Base-by-base conservation (phyloP, 2,329 filamentous ascomycete species). In the Emmonsiellopsis sp. region DNA sequence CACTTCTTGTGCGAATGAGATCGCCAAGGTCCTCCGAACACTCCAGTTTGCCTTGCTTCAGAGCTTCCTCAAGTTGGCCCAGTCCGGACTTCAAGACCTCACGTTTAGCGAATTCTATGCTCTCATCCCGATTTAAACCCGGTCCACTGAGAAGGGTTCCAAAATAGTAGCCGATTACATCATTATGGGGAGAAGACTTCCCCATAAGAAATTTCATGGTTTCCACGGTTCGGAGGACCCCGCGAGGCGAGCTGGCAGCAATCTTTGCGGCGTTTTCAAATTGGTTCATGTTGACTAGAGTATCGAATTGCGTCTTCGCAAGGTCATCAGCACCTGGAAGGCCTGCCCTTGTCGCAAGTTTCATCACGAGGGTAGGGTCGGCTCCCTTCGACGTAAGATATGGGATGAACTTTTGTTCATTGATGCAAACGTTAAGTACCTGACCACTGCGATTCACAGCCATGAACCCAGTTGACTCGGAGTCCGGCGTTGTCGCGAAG, bases 361-460 rank as follows among this genome's bases (percentile, higher is more conserved):
- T 97, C 71, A 97, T 90, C 32, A 93, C 93, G 62, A 98, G 85
- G 59, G 89, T 85, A 14, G 87, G 87, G 72, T 96, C 96, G 61
- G 91, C 92, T 17, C 93, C 91, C 72, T 96, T 97, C 71, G 96
- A 88, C 61, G 97, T 86, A 44, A 98, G 83, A 71, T 98, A 98
- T 42, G 89, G 88, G 60, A 98, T 89, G 68, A 97, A 83, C 42
- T 84, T 94, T 65, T 80, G 83, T 71, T 98, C 94, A 68, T 97
- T 91, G 56, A 98, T 86, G 60, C 86, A 91, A 56, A 97, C 93
- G 54, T 91, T 89, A 57, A 98, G 80, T 46, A 97, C 91, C 73
- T 98, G 93, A 58, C 93, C 94, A 77, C 95, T 95, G 65, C 94
- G 86, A 76, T 98, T 98, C 68, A 98, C 92, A 62, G 89, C 90